Evolutionary conservation across 163 green algal genomes (phyloP), one percentile per base, ranked within the genome.

Genomic region (Chlorella variabilis): DNA sequence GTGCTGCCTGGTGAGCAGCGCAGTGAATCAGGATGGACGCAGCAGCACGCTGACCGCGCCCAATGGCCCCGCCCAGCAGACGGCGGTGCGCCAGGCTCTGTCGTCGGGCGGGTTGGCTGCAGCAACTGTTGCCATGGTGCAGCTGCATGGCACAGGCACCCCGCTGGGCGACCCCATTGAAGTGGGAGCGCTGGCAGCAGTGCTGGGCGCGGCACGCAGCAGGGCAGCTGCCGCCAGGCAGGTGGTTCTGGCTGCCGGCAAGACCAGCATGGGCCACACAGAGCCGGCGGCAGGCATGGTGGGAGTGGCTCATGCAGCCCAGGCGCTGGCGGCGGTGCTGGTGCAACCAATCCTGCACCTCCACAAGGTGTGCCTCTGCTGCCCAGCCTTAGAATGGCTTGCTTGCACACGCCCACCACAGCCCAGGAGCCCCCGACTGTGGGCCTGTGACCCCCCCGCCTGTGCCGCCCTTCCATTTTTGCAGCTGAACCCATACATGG

Each of bases 1-100:
- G 1, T 71, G 71, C 51, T 42, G 21, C 51, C 34, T 87, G 21
- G 36, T 71, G 0, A 78, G 92, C 15, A 90, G 63, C 34, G 86
- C 92, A 2, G 94, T 98, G 13, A 97, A 97, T 87, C 93, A 98
- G 81, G 95, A 98, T 80, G 95, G 95, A 18, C 87, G 94, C 69
- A 95, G 90, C 79, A 96, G 90, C 74, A 92, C 90, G n/a, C 82
- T 97, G 38, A 98, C 93, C 11, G 94, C 94, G 11, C 94, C 94
- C 42, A 97, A 97, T 80, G 94, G 94, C 9, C 94, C 93, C 9
- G 83, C 86, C 21, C 90, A 94, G 63, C 78, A 88, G 38, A 62
- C 17, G 25, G 78, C 56, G 27, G 73, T 89, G 48, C 74, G 78
- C 23, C 63, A 69, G 29, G 85, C 85, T 6, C 81, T 90, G 48